These are phyloP conservation scores for Aspergillus steynii DNA, from an alignment of 495 filamentous ascomycete genomes.

Conservation along the genomic window DNA sequence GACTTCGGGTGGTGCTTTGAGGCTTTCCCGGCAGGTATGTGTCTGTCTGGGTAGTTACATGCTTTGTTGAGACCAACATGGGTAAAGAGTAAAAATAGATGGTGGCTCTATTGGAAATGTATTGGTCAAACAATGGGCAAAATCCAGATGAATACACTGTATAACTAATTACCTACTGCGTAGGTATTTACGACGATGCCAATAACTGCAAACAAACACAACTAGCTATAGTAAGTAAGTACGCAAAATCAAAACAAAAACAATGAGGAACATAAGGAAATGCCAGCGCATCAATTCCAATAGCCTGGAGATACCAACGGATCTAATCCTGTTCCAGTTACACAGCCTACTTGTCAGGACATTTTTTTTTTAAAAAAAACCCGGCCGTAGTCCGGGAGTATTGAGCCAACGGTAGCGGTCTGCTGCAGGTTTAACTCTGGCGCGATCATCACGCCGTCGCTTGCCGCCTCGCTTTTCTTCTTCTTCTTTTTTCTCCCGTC, in stretches of 20 bases:
- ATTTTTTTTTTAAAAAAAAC: not conserved
- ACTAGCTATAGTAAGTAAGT: too few relatives aligned
- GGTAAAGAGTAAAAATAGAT: too few relatives aligned
- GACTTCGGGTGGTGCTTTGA: not conserved
- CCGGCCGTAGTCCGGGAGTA: not conserved
- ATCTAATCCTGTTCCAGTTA: not conserved
- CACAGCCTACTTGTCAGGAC: not conserved
- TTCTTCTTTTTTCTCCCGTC: conserved; percentile 9
- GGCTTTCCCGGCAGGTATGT: not conserved
- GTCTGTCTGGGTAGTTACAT: not conserved
- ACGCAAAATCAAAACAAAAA: not conserved
- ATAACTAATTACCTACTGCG: not conserved
- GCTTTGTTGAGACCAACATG: not conserved
- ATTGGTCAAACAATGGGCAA: not conserved
- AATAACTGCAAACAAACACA: not conserved
- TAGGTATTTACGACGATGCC: too few relatives aligned
- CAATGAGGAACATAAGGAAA: not conserved
- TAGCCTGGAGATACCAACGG: not conserved
- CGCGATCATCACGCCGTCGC: not conserved
- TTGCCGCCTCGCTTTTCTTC: conserved; percentile 5
- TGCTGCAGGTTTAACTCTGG: not conserved
- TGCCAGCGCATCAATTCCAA: not conserved
- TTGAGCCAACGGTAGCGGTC: not conserved
- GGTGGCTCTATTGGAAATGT: not conserved
- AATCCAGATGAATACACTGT: not conserved